These are phyloP conservation scores for Zymoseptoria brevis DNA, from an alignment of 2,329 filamentous ascomycete genomes.

Conservation along the genomic window DNA sequence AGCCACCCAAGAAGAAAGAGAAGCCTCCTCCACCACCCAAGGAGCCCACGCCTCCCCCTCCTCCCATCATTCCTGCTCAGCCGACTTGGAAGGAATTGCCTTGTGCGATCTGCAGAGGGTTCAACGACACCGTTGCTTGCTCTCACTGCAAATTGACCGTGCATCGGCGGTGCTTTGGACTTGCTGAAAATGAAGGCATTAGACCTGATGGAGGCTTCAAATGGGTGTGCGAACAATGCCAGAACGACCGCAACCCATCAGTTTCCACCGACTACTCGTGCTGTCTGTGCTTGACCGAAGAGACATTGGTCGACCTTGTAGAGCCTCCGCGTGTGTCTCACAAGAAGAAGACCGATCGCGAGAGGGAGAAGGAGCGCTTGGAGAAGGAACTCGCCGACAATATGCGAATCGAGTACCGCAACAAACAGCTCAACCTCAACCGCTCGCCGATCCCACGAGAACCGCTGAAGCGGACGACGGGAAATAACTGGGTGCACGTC, in stretches of 20 bases:
- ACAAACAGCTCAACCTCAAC: conserved; percentile 74
- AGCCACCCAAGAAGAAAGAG: conserved; percentile 52
- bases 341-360: conserved; percentile 88
- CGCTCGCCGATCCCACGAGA: conserved; percentile 79
- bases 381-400: conserved; percentile 78
- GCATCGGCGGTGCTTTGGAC: conserved; percentile 87
- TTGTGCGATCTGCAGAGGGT: conserved; percentile 73
- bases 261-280: conserved; percentile 95
- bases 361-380: conserved; percentile 75
- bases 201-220: conserved; percentile 47
- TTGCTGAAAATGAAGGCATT: conserved; percentile 56
- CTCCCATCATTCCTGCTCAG: conserved; percentile 62
- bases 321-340: conserved; percentile 70
- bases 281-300: conserved; percentile 77
- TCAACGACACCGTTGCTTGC: conserved; percentile 69
- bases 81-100: conserved; percentile 72
- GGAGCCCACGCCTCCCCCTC: conserved; percentile 48
- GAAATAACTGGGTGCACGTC: conserved; percentile 98
- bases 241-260: conserved; percentile 84
- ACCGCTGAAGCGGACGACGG: conserved; percentile 83
- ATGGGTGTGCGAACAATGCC: conserved; percentile 94
- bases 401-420: conserved; percentile 72
- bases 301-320: conserved; percentile 74
- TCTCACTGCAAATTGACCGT: conserved; percentile 85
- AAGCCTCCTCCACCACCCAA: conserved; percentile 44